phyloP scores from a whole-genome alignment of 176 grass and related monocot genomes.

The Phoenix dactylifera region DNA sequence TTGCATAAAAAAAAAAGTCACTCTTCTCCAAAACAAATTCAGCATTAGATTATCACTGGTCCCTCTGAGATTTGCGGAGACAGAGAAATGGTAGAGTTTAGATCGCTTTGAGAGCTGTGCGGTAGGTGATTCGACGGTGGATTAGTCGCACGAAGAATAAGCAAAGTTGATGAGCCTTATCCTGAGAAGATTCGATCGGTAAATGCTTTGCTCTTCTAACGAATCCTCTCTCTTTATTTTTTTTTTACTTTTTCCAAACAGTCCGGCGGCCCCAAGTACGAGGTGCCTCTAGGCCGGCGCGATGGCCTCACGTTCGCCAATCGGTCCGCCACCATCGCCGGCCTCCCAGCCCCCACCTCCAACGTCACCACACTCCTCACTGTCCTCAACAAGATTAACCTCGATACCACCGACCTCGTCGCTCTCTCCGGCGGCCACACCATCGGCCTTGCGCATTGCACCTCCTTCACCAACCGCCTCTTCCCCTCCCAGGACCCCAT shows the following conservation, averaged over 20 bases:
- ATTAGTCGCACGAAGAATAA: no score
- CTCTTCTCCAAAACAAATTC: no score
- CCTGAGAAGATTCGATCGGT: no score
- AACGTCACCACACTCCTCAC: conserved; percentile 2
- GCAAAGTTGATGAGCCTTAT: no score
- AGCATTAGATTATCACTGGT: no score
- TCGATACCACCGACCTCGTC: conserved; percentile 47
- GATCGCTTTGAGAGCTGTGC: no score
- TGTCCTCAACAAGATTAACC: conserved; percentile 20
- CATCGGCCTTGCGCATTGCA: conserved; percentile 45
- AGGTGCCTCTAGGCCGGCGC: conserved; percentile 41
- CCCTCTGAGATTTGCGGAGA: no score
- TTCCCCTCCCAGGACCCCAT: conserved; percentile 32
- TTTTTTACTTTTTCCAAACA: neutral
- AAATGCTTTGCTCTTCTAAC: no score
- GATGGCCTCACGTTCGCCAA: conserved; percentile 17
- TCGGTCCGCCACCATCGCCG: rapidly evolving
- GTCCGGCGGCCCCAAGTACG: conserved; percentile 39
- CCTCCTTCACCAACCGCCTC: conserved; percentile 31
- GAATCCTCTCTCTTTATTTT: neutral
- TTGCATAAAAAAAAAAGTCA: no score
- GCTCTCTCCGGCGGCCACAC: conserved; percentile 63
- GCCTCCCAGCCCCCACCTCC: conserved; percentile 25
- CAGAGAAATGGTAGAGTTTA: no score
- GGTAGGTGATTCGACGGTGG: no score